phyloP scores from a whole-genome alignment of 129 eudicot genomes.

The Artemisia argyi region DNA sequence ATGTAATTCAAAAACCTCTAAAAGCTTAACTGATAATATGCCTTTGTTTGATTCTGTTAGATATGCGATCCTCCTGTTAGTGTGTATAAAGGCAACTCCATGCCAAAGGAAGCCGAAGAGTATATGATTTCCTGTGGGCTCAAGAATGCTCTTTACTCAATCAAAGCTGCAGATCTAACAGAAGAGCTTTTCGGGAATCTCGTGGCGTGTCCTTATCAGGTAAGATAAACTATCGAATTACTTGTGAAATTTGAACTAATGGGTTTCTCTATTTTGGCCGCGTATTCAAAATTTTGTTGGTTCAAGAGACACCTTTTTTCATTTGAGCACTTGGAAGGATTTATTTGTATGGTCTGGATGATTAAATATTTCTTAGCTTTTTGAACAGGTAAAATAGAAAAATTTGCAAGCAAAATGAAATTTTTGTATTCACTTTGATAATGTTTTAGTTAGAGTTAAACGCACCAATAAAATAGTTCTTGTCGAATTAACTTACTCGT shows the following conservation, averaged over 20 bases:
- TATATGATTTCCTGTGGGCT: conserved; percentile 80
- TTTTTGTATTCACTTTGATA: too few relatives aligned
- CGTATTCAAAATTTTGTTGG: not conserved
- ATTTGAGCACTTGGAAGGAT: conserved; percentile 12
- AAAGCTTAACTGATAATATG: conserved; percentile 9
- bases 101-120: conserved; percentile 84
- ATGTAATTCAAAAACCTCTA: not conserved
- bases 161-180: conserved; percentile 81
- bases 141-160: conserved; percentile 86
- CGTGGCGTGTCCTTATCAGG: conserved; percentile 72
- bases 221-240: conserved; percentile 27
- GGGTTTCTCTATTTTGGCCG: conserved; percentile 1
- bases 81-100: conserved; percentile 76
- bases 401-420: too few relatives aligned
- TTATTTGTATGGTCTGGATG: not conserved
- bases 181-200: conserved; percentile 82
- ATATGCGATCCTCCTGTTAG: conserved; percentile 96
- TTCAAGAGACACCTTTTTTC: not conserved
- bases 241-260: not conserved
- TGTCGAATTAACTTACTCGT: too few relatives aligned
- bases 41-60: conserved; percentile 39
- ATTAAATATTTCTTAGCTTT: conserved; percentile 16
- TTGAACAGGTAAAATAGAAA: not conserved
- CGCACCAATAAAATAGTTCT: not conserved
- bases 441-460: too few relatives aligned